phyloP scores from a whole-genome alignment of 805 yeast genomes.

The Tetrapisispora fleetii region DNA sequence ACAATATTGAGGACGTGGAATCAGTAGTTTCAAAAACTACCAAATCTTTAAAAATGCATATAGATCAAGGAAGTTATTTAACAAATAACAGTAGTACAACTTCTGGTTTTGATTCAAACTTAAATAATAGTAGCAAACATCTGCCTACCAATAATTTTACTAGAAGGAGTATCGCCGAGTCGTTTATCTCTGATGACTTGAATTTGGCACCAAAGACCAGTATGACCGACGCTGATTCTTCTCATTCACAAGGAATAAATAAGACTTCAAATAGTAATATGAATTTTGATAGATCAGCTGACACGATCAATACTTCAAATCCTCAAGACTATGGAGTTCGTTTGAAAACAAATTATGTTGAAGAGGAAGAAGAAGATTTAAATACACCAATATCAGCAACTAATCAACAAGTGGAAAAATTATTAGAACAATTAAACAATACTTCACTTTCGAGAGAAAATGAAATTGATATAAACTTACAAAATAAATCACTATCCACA shows the following conservation, averaged over 20 bases:
- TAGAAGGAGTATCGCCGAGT: not conserved
- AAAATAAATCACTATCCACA: not conserved
- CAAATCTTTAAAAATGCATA: not conserved
- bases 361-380: slow-evolving; percentile 1
- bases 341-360: not conserved
- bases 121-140: not conserved
- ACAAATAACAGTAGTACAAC: not conserved
- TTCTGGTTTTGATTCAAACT: not conserved
- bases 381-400: slow-evolving; percentile 6
- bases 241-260: not conserved
- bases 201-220: not conserved
- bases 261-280: not conserved
- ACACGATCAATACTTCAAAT: not conserved
- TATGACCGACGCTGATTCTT: not conserved
- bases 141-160: not conserved
- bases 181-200: not conserved
- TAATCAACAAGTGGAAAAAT: slow-evolving; percentile 21
- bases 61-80: not conserved
- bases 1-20: not conserved
- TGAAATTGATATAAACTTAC: not conserved
- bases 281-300: not conserved
- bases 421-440: slow-evolving; percentile 24
- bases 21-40: not conserved
- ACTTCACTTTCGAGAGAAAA: slow-evolving; percentile 19
- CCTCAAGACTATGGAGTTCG: not conserved